These are phyloP conservation scores for Krasilnikovozyma curviuscula DNA, from an alignment of 768 basidiomycete genomes.

Conservation along the genomic window DNA sequence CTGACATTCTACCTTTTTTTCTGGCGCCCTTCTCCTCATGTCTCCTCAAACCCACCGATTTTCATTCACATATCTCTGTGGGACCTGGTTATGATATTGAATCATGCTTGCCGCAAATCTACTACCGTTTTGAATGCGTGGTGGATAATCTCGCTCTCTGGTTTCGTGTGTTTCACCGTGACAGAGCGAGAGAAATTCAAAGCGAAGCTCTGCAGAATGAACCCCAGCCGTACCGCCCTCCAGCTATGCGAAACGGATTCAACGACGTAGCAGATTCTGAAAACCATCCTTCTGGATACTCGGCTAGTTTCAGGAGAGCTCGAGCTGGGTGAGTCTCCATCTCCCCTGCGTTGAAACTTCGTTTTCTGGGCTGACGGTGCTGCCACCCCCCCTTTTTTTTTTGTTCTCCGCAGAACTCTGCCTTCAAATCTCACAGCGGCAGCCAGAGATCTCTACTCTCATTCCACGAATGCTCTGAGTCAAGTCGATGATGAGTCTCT, in stretches of 20 bases:
- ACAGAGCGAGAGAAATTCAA: conserved; percentile 67
- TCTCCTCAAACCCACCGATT: not conserved
- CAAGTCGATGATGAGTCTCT: conserved; percentile 36
- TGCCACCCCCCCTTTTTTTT: not conserved
- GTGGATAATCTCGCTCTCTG: conserved; percentile 10
- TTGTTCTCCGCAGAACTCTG: conserved; percentile 38
- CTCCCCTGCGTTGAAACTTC: not conserved
- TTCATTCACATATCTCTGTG: conserved; percentile 26
- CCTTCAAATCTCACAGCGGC: conserved; percentile 85
- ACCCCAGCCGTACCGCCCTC: conserved; percentile 52
- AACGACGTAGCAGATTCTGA: conserved; percentile 40
- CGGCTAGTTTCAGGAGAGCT: conserved; percentile 65
- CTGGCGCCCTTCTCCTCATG: not conserved
- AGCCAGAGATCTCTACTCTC: conserved; percentile 52
- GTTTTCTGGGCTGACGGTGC: not conserved
- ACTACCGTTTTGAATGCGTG: conserved; percentile 6
- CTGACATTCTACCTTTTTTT: not conserved
- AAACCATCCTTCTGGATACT: conserved; percentile 42
- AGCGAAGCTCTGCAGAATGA: conserved; percentile 55
- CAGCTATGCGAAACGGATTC: conserved; percentile 45
- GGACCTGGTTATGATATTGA: conserved; percentile 16
- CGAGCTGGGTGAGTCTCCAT: conserved; percentile 50
- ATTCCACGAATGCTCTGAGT: conserved; percentile 23
- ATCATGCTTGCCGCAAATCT: not conserved
- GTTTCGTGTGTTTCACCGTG: conserved; percentile 13